Evolutionary conservation across 1,139 yeast genomes (phyloP), one percentile per base, ranked within the genome.

Genomic region (Wickerhamomyces sp.): DNA sequence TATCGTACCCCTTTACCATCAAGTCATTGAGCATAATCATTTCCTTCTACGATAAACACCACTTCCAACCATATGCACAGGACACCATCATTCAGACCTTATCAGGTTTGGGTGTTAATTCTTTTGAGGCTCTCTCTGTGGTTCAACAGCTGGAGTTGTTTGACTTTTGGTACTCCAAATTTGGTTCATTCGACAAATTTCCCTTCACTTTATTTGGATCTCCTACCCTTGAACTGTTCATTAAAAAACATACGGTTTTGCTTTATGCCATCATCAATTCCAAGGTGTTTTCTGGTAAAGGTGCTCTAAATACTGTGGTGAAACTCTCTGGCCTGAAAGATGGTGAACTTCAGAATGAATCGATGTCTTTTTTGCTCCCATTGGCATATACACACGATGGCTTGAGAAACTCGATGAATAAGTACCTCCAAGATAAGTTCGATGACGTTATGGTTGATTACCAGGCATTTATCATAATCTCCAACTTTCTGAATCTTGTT

Each of bases 361-460:
- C 71, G 20, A 45, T 72, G 20, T 61, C 73, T 1, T 40, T 37
- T 16, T 31, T 46, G 1, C 53, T 75, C 2, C 68, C 80, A 0
- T 49, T 76, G 10, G 61, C 81, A 0, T 75, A 64, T 44, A 52
- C 72, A 0, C 54, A 54, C 12, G 58, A 61, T 18, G 80, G 81
- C 0, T 42, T 58, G 1, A 55, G 70, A 26, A 63, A 63, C 34
- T 55, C 57, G 2, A 52, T 73, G 1, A 66, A 64, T 30, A 58
- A 52, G 3, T 40, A 37, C 14, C 18, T 44, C 47, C 35, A 39
- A 28, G 26, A 45, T 34, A 18, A 41, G 34, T 40, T 34, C 31
- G 45, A 35, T 6, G 29, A 25, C 13, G n/a, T n/a, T n/a, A 14
- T 44, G 8, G 27, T 59, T 6, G 49, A 42, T 10, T 55, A 59